phyloP scores from a whole-genome alignment of 2,329 filamentous ascomycete genomes.

The Monilinia laxa region DNA sequence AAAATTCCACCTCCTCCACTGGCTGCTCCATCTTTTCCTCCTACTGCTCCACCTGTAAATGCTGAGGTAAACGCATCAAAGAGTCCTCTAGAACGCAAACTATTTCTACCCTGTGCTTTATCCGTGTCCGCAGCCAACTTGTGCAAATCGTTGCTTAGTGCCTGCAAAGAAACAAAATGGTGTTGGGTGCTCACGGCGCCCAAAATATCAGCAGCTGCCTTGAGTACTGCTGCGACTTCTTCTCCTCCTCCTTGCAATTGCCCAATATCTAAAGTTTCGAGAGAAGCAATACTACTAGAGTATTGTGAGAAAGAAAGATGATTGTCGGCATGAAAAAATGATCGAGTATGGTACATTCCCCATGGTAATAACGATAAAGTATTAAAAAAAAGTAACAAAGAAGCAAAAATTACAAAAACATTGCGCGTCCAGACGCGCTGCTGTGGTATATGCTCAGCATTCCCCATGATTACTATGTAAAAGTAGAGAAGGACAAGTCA shows the following conservation, averaged over 20 bases:
- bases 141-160: constrained; percentile 20
- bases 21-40: neutral
- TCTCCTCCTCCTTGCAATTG: constrained; percentile 9
- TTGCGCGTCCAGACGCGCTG: constrained; percentile 22
- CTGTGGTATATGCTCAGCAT: constrained; percentile 20
- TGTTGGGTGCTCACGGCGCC: constrained; percentile 13
- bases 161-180: constrained; percentile 13
- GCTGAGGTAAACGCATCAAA: neutral
- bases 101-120: neutral
- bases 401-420: constrained; percentile 18
- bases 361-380: constrained; percentile 18
- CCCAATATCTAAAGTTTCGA: neutral
- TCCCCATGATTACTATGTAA: constrained; percentile 15
- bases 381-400: constrained; percentile 19
- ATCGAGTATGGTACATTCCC: constrained; percentile 8
- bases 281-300: constrained; percentile 2
- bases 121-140: constrained; percentile 8
- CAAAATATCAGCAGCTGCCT: constrained; percentile 12
- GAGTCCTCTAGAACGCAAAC: constrained; percentile 3
- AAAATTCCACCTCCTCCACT: constrained; percentile 12
- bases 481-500: constrained; percentile 3
- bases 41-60: neutral
- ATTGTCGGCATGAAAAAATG: constrained; percentile 5
- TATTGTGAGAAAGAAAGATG: neutral
- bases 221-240: constrained; percentile 4